Base-by-base conservation (phyloP, 2,329 filamentous ascomycete genomes). In the Xylaria sp. region DNA sequence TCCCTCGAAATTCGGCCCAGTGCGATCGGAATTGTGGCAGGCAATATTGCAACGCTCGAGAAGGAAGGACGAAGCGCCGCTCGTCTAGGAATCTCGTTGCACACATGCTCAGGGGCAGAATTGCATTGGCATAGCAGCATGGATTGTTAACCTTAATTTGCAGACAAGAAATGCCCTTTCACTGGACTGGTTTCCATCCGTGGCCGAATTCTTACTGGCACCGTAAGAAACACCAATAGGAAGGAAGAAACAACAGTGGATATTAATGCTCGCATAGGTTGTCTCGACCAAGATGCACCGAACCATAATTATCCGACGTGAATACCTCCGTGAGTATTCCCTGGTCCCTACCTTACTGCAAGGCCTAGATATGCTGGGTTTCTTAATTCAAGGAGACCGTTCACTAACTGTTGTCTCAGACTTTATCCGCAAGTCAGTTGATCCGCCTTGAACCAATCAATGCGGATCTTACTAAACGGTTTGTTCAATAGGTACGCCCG, bases 121-220 rank as follows among this genome's bases (percentile, higher is more conserved):
- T 52, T 48, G 54, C 36, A 36, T 55, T 13, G 39, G 18, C 51
- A 5, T 12, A n/a, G 36, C 31, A 52, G 18, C 23, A 46, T n/a
- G 39, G 25, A 28, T 59, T 57, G 64, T 64, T 71, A 61, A 62
- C 67, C 1, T 36, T 58, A 12, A 20, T 70, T 67, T 75, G 80
- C 82, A 97, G 96, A 99, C 92, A 99, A 99, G 94, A 99, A 99
- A 91, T 99, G 96, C 92, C 96, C 96, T 79, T 99, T 99, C 92
- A 97, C 94, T 80, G 97, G 97, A 84, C 89, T 95, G 85, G 94
- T 99, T 85, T 98, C 96, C 77, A 99, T 99, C 89, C 96, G 96
- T 89, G 96, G 96, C 86, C 95, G 96, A 95, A 99, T 99, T 90
- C 90, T 99, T 78, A 98, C 95, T 84, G 96, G 96, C 82, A 98